phyloP scores from a whole-genome alignment of 768 basidiomycete genomes.

The Lenzites betulinus region DNA sequence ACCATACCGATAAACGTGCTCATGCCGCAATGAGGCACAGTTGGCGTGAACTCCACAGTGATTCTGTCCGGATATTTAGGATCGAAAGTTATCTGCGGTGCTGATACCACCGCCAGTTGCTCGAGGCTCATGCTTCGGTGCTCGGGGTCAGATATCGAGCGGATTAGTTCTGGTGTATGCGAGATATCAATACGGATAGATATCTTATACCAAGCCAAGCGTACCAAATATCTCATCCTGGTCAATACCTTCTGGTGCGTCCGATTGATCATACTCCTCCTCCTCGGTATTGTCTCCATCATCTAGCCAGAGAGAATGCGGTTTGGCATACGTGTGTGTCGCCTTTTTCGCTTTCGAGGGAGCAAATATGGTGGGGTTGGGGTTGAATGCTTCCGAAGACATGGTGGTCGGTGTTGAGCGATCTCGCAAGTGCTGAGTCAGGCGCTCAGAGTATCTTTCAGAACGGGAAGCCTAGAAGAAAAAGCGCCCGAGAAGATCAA shows the following conservation, averaged over 20 bases:
- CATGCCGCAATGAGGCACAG: slow-evolving; percentile 97
- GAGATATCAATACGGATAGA: not conserved
- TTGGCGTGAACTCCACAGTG: slow-evolving; percentile 92
- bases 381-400: slow-evolving; percentile 72
- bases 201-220: not conserved
- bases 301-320: slow-evolving; percentile 60
- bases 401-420: slow-evolving; percentile 4
- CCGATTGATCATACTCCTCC: slow-evolving; percentile 41
- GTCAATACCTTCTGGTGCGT: slow-evolving; percentile 72
- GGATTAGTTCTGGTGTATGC: slow-evolving; percentile 74
- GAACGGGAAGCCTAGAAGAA: not conserved
- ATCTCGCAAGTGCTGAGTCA: slow-evolving; percentile 7
- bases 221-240: slow-evolving; percentile 91
- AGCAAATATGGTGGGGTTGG: slow-evolving; percentile 83
- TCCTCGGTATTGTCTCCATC: slow-evolving; percentile 30
- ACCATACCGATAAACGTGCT: slow-evolving; percentile 89
- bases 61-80: slow-evolving; percentile 59
- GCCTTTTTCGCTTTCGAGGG: slow-evolving; percentile 50
- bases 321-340: slow-evolving; percentile 37
- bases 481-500: not conserved
- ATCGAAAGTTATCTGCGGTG: slow-evolving; percentile 71
- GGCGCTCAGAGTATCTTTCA: not conserved
- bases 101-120: slow-evolving; percentile 92
- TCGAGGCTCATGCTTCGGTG: slow-evolving; percentile 90
- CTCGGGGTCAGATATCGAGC: slow-evolving; percentile 93